Conservation (phyloP, 306 rosid species). For the Cucurbita pepo region DNA sequence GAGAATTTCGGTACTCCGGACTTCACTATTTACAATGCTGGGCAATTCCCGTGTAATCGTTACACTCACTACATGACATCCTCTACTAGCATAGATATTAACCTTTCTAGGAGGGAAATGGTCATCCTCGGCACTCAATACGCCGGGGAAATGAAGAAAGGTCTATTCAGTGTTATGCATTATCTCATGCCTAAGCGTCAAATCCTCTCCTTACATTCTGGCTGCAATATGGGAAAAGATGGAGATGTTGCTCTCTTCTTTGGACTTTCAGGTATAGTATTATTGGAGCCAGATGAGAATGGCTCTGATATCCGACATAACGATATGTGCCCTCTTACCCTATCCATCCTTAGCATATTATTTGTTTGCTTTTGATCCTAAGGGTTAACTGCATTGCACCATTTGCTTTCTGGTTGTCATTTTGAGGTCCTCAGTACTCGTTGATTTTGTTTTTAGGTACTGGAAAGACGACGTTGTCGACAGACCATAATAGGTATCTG, state of each 20-base stretch:
- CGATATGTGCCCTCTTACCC: constrained; percentile 7
- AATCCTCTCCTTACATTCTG: constrained; percentile 79
- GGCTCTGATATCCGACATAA: constrained; percentile 1
- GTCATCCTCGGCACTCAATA: constrained; percentile 92
- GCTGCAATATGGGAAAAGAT: constrained; percentile 71
- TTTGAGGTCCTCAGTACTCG: constrained; percentile 4
- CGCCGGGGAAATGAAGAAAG: constrained; percentile 98
- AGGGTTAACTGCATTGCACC: not conserved
- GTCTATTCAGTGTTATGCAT: constrained; percentile 83
- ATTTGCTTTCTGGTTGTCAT: not conserved
- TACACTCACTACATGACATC: constrained; percentile 93
- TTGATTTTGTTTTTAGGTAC: constrained; percentile 31
- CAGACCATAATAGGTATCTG: constrained; percentile 60
- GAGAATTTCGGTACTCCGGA: constrained; percentile 84
- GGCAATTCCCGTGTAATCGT: constrained; percentile 90
- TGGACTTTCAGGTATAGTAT: constrained; percentile 65
- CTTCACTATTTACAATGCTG: constrained; percentile 93
- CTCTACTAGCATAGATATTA: constrained; percentile 77
- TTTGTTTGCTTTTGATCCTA: not conserved
- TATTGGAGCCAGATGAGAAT: constrained; percentile 3
- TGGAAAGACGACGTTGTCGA: constrained; percentile 79
- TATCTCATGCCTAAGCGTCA: constrained; percentile 80
- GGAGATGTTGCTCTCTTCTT: constrained; percentile 97
- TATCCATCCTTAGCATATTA: not conserved
- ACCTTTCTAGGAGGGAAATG: constrained; percentile 86